Percentiles rank a stretch among this genome's conserved stretches.
Conservation (phyloP, 768 basidiomycete genomes). For the Omphalotus guepiniiformis region DNA sequence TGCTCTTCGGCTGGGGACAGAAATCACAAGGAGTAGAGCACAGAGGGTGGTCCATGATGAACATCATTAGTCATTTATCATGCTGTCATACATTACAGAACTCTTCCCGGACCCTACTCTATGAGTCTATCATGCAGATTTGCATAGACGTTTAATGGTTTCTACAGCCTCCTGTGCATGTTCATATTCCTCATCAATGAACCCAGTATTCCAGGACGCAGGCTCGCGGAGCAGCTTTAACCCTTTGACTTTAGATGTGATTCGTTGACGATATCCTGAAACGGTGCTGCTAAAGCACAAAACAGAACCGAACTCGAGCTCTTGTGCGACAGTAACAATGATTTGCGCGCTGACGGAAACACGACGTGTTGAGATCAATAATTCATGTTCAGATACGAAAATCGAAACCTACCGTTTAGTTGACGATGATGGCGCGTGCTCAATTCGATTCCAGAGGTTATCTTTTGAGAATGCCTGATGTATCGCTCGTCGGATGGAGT, state of each 20-base stretch:
- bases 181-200: constrained; percentile 27
- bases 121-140: neutral
- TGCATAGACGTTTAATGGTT: constrained; percentile 23
- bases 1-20: constrained; percentile 3
- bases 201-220: constrained; percentile 19
- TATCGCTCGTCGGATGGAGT: neutral
- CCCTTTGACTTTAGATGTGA: constrained; percentile 25
- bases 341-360: constrained; percentile 33
- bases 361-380: neutral
- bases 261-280: constrained; percentile 43
- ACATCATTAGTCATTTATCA: too few species aligned
- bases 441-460: constrained; percentile 17
- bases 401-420: constrained; percentile 11
- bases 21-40: too few species aligned
- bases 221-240: constrained; percentile 29
- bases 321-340: constrained; percentile 37
- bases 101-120: too few species aligned
- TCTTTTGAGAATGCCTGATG: constrained; percentile 9
- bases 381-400: neutral
- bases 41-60: too few species aligned
- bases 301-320: constrained; percentile 40
- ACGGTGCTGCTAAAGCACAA: constrained; percentile 47
- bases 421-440: neutral
- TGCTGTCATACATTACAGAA: too few species aligned
- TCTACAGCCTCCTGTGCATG: constrained; percentile 35